Conservation (phyloP, 192 early-diverging fungal genomes). For the Backusella luteola region DNA sequence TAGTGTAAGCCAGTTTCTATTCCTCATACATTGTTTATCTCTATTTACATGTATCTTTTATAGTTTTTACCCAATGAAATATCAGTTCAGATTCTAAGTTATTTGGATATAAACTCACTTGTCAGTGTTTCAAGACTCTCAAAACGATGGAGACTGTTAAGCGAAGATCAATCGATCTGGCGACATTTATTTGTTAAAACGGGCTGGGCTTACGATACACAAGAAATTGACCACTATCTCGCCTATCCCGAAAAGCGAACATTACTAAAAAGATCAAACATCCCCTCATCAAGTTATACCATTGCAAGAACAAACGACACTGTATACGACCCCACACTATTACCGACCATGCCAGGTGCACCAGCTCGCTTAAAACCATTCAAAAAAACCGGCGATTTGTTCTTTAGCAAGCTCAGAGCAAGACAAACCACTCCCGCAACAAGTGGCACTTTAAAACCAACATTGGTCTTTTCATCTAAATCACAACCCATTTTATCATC, state of each 20-base stretch:
- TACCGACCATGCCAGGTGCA: constrained; percentile 19
- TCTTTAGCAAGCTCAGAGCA: neutral
- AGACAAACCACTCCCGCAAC: neutral
- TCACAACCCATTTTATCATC: constrained; percentile 71
- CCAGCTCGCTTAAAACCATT: constrained; percentile 8
- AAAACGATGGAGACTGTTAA: constrained; percentile 54
- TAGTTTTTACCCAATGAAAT: constrained; percentile 56
- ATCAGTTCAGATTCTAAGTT: constrained; percentile 52
- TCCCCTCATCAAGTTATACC: neutral
- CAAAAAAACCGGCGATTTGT: constrained; percentile 5
- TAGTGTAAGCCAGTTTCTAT: constrained; percentile 23
- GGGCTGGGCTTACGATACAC: constrained; percentile 23
- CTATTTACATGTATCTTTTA: neutral
- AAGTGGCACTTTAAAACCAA: neutral
- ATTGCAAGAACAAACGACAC: constrained; percentile 8
- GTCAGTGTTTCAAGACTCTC: constrained; percentile 50
- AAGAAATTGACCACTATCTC: constrained; percentile 23
- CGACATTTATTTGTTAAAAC: constrained; percentile 39
- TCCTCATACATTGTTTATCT: neutral
- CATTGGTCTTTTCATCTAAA: neutral
- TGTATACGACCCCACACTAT: constrained; percentile 12
- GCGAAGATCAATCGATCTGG: constrained; percentile 65
- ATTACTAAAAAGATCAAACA: neutral
- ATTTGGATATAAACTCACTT: constrained; percentile 49
- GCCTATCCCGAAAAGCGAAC: neutral